Percentiles rank a stretch among this genome's conserved stretches.
phyloP scores from a whole-genome alignment of 768 basidiomycete species.

The Tricholomella constricta region DNA sequence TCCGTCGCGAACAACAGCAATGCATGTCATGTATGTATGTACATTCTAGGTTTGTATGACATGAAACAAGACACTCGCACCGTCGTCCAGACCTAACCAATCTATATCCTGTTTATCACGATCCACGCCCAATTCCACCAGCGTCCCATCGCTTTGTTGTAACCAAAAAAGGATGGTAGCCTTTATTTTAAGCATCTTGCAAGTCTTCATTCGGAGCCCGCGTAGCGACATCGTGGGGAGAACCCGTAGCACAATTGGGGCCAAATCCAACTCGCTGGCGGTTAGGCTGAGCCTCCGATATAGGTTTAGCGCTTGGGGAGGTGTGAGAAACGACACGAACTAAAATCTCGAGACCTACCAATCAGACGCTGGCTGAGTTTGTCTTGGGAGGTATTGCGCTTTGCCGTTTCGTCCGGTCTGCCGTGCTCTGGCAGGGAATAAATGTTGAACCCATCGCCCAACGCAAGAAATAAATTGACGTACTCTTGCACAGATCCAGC shows the following conservation, averaged over 20 bases:
- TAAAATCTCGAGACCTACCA: conserved; percentile 39
- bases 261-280: conserved; percentile 15
- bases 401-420: conserved; percentile 40
- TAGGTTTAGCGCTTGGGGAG: conserved; percentile 12
- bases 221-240: conserved; percentile 71
- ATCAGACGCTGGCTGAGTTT: conserved; percentile 65
- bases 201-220: conserved; percentile 62
- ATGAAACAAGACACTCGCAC: conserved; percentile 40
- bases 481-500: conserved; percentile 63
- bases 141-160: conserved; percentile 48
- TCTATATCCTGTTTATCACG: conserved; percentile 56
- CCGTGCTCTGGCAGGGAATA: conserved; percentile 53
- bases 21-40: too few species aligned
- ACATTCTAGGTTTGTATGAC: conserved; percentile 18
- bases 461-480: conserved; percentile 19
- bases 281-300: conserved; percentile 9
- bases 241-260: conserved; percentile 48
- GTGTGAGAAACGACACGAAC: not conserved
- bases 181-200: conserved; percentile 47
- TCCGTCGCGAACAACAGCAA: too few species aligned
- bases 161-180: conserved; percentile 54
- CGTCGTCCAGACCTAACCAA: conserved; percentile 75
- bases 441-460: conserved; percentile 4
- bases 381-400: conserved; percentile 34
- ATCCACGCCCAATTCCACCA: conserved; percentile 47